A percentile compares a stretch with the other conserved stretches of the same genome.
phyloP scores from a whole-genome alignment of 306 rosid genomes.

The Castanopsis chinensis region DNA sequence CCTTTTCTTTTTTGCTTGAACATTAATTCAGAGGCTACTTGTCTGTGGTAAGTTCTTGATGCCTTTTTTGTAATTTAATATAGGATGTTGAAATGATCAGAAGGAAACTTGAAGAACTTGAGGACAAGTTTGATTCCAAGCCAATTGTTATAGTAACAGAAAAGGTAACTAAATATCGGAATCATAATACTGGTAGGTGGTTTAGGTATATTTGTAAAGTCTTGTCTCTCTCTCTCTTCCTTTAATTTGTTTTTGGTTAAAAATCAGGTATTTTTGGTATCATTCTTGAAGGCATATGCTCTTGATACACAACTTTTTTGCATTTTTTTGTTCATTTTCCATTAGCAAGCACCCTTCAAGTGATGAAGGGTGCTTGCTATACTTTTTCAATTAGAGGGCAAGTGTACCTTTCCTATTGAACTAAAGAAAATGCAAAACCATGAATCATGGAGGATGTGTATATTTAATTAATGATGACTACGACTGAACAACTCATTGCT shows the following conservation, averaged over 20 bases:
- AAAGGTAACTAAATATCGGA: conserved; percentile 50
- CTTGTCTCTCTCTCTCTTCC: background rate
- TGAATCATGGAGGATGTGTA: background rate
- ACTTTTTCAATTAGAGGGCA: background rate
- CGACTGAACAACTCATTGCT: background rate
- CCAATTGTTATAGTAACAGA: conserved; percentile 74
- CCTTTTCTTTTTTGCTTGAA: conserved; percentile 1
- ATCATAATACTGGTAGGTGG: background rate
- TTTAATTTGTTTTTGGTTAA: background rate
- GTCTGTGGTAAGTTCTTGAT: background rate
- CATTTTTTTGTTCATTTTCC: background rate
- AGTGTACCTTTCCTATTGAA: background rate
- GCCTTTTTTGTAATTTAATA: background rate
- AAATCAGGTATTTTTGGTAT: background rate
- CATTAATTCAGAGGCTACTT: conserved; percentile 6
- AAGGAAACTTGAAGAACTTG: conserved; percentile 52
- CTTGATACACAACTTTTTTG: background rate
- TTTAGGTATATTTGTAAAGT: background rate
- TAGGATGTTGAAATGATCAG: conserved; percentile 65
- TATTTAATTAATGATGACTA: background rate
- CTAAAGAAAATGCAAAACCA: background rate
- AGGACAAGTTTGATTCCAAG: conserved; percentile 52
- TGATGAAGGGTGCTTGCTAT: background rate
- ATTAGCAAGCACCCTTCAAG: background rate
- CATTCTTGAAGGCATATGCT: background rate